Evolutionary conservation across 2,329 filamentous ascomycete genomes (phyloP), one percentile per base, ranked within the genome.

Genomic region (Sarocladium strictum): DNA sequence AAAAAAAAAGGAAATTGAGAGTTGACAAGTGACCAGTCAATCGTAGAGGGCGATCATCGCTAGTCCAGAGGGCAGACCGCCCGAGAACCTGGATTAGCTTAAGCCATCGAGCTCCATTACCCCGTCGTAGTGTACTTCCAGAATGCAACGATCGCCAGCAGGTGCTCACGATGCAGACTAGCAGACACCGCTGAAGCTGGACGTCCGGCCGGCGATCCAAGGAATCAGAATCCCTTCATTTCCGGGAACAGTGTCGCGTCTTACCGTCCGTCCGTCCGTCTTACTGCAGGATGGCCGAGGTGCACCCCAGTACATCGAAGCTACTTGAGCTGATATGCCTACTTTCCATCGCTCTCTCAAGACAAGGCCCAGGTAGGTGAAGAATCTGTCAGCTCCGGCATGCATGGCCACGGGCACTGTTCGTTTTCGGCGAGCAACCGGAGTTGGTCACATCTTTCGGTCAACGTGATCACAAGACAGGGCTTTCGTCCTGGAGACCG

Each of bases 11-110:
- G 3, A 47, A 43, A 5, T 9, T 47, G 43, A 47, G 6, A 47
- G 4, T 47, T 47, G 43, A 47, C 21, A 47, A 27, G 19, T 47
- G 43, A 47, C 43, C 3, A 27, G 43, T 47, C 43, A 47, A 47
- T 27, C 10, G 14, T 15, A 7, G 17, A 47, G 12, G 24, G n/a
- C 43, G 40, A 43, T 43, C 17, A 24, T 21, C 40, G 5, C 32
- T 15, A 33, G n/a, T n/a, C n/a, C 9, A 10, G 9, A 19, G 12
- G n/a, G 5, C 35, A 38, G 35, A 38, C 35, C 35, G 35, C 35
- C 35, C 35, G 35, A 38, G 35, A 38, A 38, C 35, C 35, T 38
- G 35, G 35, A 19, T 38, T n/a, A 32, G 29, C 35, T 19, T 19
- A n/a, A n/a, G n/a, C n/a, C n/a, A n/a, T n/a, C n/a, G n/a, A n/a